phyloP scores from a whole-genome alignment of 352 stramenopile genomes.

The Pythium dissotocum region DNA sequence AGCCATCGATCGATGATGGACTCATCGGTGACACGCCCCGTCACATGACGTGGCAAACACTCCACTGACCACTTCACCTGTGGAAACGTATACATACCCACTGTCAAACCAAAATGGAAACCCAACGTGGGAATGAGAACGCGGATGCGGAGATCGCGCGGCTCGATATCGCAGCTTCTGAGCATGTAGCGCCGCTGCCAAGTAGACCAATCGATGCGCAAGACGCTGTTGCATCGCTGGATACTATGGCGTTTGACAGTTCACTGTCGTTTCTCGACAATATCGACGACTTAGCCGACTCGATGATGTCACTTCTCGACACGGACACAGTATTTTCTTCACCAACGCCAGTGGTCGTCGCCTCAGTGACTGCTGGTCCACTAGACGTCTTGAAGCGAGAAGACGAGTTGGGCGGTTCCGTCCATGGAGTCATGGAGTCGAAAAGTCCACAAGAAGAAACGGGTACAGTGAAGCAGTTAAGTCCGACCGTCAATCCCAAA shows the following conservation, averaged over 20 bases:
- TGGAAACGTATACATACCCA: not conserved
- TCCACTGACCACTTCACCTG: not conserved
- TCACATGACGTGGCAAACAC: not conserved
- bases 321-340: not conserved
- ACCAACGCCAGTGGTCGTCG: too few species aligned
- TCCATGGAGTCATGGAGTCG: too few species aligned
- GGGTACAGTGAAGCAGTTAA: too few species aligned
- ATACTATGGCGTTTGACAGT: not conserved
- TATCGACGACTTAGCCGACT: not conserved
- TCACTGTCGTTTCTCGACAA: not conserved
- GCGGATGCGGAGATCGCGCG: too few species aligned
- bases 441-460: too few species aligned
- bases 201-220: not conserved
- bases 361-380: too few species aligned
- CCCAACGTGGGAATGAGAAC: not conserved
- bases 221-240: not conserved
- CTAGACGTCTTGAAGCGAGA: too few species aligned
- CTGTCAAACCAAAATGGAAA: not conserved
- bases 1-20: too few species aligned
- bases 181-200: not conserved
- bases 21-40: not conserved
- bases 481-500: not conserved
- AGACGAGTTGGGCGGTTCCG: too few species aligned
- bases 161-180: not conserved
- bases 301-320: not conserved